Conservation (phyloP, 305 asterid species). For the Fraxinus greggii region DNA sequence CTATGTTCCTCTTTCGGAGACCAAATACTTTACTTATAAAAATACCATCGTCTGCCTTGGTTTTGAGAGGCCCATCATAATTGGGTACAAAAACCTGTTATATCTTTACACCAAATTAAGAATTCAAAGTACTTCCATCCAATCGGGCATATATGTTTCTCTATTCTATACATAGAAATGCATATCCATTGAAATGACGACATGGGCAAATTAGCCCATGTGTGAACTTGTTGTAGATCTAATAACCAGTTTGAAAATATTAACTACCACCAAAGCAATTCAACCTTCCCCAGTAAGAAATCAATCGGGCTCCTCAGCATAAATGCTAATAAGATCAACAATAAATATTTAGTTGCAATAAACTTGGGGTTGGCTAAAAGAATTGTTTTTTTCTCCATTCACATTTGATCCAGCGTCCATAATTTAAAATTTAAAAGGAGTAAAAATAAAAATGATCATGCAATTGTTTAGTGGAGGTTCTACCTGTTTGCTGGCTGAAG, state of each 20-base stretch:
- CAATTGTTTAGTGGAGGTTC: neutral
- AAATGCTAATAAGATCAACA: neutral
- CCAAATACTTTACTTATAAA: neutral
- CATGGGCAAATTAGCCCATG: neutral
- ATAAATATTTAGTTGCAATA: neutral
- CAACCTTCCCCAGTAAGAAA: neutral
- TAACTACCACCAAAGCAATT: neutral
- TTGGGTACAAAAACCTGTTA: neutral
- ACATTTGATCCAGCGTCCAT: neutral
- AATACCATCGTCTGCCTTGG: neutral
- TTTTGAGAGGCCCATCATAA: neutral
- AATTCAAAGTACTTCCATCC: neutral
- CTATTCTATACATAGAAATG: neutral
- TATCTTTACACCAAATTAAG: neutral
- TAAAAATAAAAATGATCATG: neutral
- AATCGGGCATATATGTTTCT: neutral
- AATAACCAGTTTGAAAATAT: neutral
- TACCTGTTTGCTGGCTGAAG: conserved; percentile 77
- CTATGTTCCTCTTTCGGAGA: neutral
- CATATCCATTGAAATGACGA: neutral
- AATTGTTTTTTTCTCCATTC: neutral
- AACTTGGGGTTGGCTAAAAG: neutral
- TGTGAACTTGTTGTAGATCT: neutral
- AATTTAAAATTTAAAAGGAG: neutral
- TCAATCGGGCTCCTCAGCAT: neutral